Evolutionary conservation across 1,284 basidiomycete genomes (phyloP).

Genomic region (Anthracocystis setariae): DNA sequence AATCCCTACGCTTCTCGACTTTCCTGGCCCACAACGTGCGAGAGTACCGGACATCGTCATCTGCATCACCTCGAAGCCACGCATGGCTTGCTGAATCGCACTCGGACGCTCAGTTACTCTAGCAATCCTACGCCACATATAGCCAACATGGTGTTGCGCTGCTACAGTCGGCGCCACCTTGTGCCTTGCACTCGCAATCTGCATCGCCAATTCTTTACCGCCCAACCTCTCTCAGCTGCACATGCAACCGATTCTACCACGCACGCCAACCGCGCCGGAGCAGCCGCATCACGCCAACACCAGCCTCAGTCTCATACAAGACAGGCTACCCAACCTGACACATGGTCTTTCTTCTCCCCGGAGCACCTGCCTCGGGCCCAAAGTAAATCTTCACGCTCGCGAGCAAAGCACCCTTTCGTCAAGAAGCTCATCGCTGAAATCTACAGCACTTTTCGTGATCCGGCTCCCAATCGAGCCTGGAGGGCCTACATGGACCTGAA

Average conservation of each 20-base stretch:
- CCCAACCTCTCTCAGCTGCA: neutral
- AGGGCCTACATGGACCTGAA: slow-evolving; percentile 47
- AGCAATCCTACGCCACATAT: neutral
- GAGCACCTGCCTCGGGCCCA: slow-evolving; percentile 25
- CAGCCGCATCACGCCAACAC: neutral
- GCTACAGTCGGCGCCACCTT: slow-evolving; percentile 39
- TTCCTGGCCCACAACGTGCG: no score
- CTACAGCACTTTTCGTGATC: slow-evolving; percentile 39
- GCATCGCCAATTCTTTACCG: slow-evolving; percentile 10
- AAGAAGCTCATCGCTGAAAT: slow-evolving; percentile 47
- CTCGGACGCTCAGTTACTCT: neutral
- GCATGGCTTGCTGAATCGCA: neutral
- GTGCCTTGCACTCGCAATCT: slow-evolving; percentile 24
- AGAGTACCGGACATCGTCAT: no score
- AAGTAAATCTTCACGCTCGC: slow-evolving; percentile 3
- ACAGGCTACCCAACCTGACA: neutral
- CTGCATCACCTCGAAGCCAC: neutral
- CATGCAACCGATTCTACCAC: neutral
- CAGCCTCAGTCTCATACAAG: neutral
- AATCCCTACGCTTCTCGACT: no score
- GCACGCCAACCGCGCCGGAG: neutral
- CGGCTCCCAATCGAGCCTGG: slow-evolving; percentile 49
- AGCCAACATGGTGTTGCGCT: slow-evolving; percentile 37
- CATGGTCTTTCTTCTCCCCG: slow-evolving; percentile 50
- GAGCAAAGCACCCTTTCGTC: slow-evolving; percentile 46